These are phyloP conservation scores for Bryoglossum gracile DNA, from an alignment of 495 filamentous ascomycete genomes.

Conservation along the genomic window DNA sequence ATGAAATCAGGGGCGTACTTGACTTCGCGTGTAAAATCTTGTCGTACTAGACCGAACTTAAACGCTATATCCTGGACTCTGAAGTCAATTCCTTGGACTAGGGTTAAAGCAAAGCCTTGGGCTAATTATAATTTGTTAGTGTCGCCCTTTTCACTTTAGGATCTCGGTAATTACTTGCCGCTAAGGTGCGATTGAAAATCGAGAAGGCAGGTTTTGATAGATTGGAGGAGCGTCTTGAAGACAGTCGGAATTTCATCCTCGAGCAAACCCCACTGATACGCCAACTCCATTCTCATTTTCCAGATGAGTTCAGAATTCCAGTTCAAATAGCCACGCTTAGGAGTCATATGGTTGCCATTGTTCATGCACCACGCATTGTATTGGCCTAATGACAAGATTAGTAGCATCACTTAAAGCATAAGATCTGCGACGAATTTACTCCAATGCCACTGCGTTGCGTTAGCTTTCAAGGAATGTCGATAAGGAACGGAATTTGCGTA, in stretches of 20 bases:
- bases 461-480: neutral
- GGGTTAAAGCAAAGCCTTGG: neutral
- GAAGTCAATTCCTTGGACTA: slow-evolving; percentile 9
- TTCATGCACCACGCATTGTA: slow-evolving; percentile 22
- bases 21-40: slow-evolving; percentile 7
- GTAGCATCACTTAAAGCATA: slow-evolving; percentile 2
- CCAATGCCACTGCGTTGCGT: slow-evolving; percentile 19
- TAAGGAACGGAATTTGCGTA: slow-evolving; percentile 3
- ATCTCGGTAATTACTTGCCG: slow-evolving; percentile 1
- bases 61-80: slow-evolving; percentile 13
- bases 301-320: slow-evolving; percentile 26
- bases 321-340: slow-evolving; percentile 12
- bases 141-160: neutral
- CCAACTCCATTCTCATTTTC: slow-evolving; percentile 24
- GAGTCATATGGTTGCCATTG: slow-evolving; percentile 15
- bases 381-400: slow-evolving; percentile 7
- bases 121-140: slow-evolving; percentile 8
- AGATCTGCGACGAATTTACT: slow-evolving; percentile 6
- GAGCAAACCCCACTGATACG: slow-evolving; percentile 20
- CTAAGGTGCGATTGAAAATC: slow-evolving; percentile 3
- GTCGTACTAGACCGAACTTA: slow-evolving; percentile 1
- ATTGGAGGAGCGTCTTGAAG: slow-evolving; percentile 11
- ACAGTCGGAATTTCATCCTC: slow-evolving; percentile 18
- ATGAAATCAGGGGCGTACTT: slow-evolving; percentile 7
- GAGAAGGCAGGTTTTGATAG: slow-evolving; percentile 2